Evolutionary conservation across 2,329 filamentous ascomycete genomes (phyloP).

Genomic region (Penicillium paneum): DNA sequence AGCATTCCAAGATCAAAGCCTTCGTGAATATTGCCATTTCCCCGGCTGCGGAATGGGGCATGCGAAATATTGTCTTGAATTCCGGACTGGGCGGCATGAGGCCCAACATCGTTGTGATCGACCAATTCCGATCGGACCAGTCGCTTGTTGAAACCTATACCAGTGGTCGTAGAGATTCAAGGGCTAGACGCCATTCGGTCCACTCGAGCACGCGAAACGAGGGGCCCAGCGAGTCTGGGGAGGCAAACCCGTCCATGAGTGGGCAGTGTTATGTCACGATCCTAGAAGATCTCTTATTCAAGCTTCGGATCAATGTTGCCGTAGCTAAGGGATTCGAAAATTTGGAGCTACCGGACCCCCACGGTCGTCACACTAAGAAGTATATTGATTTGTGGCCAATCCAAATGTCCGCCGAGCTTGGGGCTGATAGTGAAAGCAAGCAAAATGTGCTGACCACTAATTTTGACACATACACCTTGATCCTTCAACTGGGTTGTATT

Average conservation of each 20-base stretch:
- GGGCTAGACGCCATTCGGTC: constrained; percentile 16
- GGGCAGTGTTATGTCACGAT: constrained; percentile 76
- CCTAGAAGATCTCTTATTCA: constrained; percentile 74
- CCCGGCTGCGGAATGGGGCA: constrained; percentile 78
- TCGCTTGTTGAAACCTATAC: constrained; percentile 57
- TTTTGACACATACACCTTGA: constrained; percentile 87
- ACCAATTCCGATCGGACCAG: constrained; percentile 65
- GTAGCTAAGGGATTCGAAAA: constrained; percentile 77
- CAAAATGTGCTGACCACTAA: constrained; percentile 75
- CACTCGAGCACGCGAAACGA: constrained; percentile 10
- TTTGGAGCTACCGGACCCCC: constrained; percentile 66
- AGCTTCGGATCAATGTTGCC: constrained; percentile 78
- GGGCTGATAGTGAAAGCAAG: constrained; percentile 61
- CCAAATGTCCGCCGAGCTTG: constrained; percentile 84
- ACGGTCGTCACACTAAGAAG: constrained; percentile 62
- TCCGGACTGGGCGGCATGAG: constrained; percentile 84
- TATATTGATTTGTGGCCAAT: constrained; percentile 90
- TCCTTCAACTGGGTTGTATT: constrained; percentile 81
- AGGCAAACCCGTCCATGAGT: constrained; percentile 65
- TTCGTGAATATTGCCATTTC: constrained; percentile 85
- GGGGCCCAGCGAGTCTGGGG: constrained; percentile 61
- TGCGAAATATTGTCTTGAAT: constrained; percentile 75
- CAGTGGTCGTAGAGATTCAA: constrained; percentile 28
- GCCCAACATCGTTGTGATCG: constrained; percentile 79
- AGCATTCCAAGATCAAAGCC: constrained; percentile 81